Conservation (phyloP, 805 yeast genomes). For the Yamadazyma ubonensis region DNA sequence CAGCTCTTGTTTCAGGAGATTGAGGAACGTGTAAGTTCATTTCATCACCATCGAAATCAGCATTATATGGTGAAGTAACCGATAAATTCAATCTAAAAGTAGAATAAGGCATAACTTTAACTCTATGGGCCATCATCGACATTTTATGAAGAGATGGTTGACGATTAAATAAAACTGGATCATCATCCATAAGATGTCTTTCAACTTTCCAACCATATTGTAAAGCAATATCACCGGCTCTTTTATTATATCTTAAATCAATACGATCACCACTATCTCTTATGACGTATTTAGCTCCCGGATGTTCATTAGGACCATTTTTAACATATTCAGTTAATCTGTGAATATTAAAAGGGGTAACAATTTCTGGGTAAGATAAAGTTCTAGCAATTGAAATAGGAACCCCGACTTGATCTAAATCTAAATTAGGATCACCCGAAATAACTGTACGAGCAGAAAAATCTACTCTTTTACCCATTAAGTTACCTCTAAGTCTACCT, state of each 20-base stretch:
- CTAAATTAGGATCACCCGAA: slow-evolving; percentile 98
- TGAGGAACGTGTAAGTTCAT: slow-evolving; percentile 99
- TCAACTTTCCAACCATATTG: slow-evolving; percentile 99
- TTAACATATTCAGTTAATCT: slow-evolving; percentile 88
- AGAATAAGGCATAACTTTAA: slow-evolving; percentile 97
- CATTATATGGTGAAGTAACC: slow-evolving; percentile 98
- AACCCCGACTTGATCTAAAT: slow-evolving; percentile 97
- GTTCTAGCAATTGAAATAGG: slow-evolving; percentile 96
- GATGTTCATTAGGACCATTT: slow-evolving; percentile 98
- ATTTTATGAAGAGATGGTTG: slow-evolving; percentile 98
- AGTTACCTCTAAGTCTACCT: slow-evolving; percentile 96
- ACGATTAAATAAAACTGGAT: slow-evolving; percentile 97
- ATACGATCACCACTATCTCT: slow-evolving; percentile 99
- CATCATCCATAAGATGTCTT: slow-evolving; percentile 96
- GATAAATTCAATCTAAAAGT: slow-evolving; percentile 95
- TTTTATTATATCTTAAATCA: slow-evolving; percentile 92
- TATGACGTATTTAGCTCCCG: slow-evolving; percentile 98
- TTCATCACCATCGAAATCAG: slow-evolving; percentile 99
- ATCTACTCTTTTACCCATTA: slow-evolving; percentile 99
- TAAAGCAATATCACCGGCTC: slow-evolving; percentile 96
- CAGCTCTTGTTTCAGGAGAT: slow-evolving; percentile 96
- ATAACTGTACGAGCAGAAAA: slow-evolving; percentile 98
- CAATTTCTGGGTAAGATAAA: slow-evolving; percentile 93
- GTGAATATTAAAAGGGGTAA: slow-evolving; percentile 96
- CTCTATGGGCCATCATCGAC: slow-evolving; percentile 99